These are phyloP conservation scores for Pichia cactophila DNA, from an alignment of 1,139 yeast species.

Conservation along the genomic window DNA sequence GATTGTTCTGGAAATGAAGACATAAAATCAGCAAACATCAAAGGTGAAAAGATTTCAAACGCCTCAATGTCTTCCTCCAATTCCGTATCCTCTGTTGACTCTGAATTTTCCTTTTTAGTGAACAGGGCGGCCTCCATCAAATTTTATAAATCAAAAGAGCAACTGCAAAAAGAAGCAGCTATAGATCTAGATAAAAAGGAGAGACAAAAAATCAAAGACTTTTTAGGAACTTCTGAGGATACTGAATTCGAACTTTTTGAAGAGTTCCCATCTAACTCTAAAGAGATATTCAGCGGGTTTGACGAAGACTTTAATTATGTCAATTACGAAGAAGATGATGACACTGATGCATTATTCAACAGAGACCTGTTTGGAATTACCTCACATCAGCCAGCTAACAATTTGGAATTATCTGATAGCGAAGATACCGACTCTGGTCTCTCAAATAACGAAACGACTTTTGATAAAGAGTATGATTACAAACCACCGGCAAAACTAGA, in stretches of 20 bases:
- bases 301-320: constrained; percentile 44
- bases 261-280: background rate
- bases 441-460: background rate
- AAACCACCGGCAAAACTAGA: background rate
- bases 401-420: background rate
- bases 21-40: background rate
- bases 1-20: too few species aligned
- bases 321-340: constrained; percentile 35
- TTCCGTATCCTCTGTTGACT: constrained; percentile 17
- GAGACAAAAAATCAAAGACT: constrained; percentile 14
- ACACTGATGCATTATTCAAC: constrained; percentile 35
- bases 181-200: constrained; percentile 15
- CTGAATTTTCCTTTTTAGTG: constrained; percentile 47
- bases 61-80: background rate
- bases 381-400: background rate
- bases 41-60: background rate
- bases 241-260: constrained; percentile 27
- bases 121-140: constrained; percentile 50
- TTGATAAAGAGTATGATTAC: background rate
- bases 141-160: constrained; percentile 40
- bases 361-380: constrained; percentile 28
- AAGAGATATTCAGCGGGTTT: constrained; percentile 28
- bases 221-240: constrained; percentile 26
- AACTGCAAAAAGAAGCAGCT: constrained; percentile 24
- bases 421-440: background rate